phyloP scores from a whole-genome alignment of 1,139 yeast genomes.

The Pichia sp. region DNA sequence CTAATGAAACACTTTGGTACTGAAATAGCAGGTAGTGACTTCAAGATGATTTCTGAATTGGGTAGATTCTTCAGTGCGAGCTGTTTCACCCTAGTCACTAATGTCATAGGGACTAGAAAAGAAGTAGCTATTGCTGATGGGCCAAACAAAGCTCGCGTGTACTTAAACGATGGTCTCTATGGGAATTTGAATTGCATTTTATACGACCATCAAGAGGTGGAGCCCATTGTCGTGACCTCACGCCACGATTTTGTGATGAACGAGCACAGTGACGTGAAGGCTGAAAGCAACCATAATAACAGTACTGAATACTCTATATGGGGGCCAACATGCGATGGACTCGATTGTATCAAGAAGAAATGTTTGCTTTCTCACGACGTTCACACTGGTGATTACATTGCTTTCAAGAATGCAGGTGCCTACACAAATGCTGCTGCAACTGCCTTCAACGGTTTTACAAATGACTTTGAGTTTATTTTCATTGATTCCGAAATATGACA shows the following conservation, averaged over 20 bases:
- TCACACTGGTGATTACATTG: slow-evolving; percentile 87
- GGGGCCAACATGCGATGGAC: slow-evolving; percentile 99
- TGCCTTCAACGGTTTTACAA: slow-evolving; percentile 75
- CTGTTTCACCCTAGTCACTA: slow-evolving; percentile 79
- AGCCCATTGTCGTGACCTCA: slow-evolving; percentile 57
- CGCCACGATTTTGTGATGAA: slow-evolving; percentile 35
- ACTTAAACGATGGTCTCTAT: slow-evolving; percentile 91
- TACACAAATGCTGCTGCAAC: slow-evolving; percentile 90
- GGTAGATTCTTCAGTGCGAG: slow-evolving; percentile 86
- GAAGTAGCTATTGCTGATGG: slow-evolving; percentile 14
- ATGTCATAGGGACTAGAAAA: slow-evolving; percentile 74
- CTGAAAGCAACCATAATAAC: background rate
- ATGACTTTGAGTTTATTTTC: slow-evolving; percentile 19
- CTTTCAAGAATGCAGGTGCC: slow-evolving; percentile 84
- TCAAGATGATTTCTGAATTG: slow-evolving; percentile 82
- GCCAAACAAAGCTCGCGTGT: slow-evolving; percentile 41
- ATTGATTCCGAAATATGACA: no score
- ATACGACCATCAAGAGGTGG: slow-evolving; percentile 84
- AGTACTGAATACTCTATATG: slow-evolving; percentile 57
- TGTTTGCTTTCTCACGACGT: slow-evolving; percentile 52
- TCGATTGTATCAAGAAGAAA: slow-evolving; percentile 68
- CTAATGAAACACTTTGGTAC: slow-evolving; percentile 54
- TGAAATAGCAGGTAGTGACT: slow-evolving; percentile 27
- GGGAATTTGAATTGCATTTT: slow-evolving; percentile 92
- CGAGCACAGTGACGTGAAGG: no score